These are phyloP conservation scores for Lenzites betulinus DNA, from an alignment of 768 basidiomycete genomes.

Conservation along the genomic window DNA sequence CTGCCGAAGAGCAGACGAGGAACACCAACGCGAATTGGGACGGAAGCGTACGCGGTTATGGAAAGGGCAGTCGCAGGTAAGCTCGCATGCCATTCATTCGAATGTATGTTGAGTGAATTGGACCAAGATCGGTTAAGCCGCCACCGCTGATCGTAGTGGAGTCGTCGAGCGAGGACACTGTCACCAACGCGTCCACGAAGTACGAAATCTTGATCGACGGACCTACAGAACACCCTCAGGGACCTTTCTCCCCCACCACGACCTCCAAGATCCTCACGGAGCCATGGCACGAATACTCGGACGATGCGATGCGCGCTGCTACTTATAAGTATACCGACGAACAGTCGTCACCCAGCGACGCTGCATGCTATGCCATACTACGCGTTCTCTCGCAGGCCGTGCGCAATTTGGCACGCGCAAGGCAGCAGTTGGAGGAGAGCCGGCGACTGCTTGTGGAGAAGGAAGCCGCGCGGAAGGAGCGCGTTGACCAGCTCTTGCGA, in stretches of 20 bases:
- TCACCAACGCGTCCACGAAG: neutral
- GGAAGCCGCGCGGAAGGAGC: conserved; percentile 50
- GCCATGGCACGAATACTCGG: conserved; percentile 78
- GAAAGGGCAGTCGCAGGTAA: conserved; percentile 38
- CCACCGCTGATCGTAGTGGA: conserved; percentile 33
- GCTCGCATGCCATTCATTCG: neutral
- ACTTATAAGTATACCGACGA: conserved; percentile 51
- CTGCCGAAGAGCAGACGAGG: conserved; percentile 32
- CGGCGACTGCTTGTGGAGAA: conserved; percentile 58
- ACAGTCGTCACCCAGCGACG: conserved; percentile 47
- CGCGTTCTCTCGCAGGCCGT: conserved; percentile 72
- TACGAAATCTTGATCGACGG: conserved; percentile 10
- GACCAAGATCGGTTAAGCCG: conserved; percentile 16
- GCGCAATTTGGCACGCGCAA: conserved; percentile 53
- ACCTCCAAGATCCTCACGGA: conserved; percentile 58
- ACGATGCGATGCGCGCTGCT: conserved; percentile 68
- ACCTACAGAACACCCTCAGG: conserved; percentile 4
- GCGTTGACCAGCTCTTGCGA: conserved; percentile 56
- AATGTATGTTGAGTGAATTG: neutral
- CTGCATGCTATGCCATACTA: conserved; percentile 67
- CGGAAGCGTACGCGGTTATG: conserved; percentile 59
- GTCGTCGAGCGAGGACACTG: conserved; percentile 24
- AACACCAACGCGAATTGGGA: conserved; percentile 43
- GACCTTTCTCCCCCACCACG: conserved; percentile 21
- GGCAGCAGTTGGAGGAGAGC: conserved; percentile 66